A percentile compares a stretch with the other conserved stretches of the same genome.
These are phyloP conservation scores for Sugiyamaella lignohabitans DNA, from an alignment of 805 yeast species.

Conservation along the genomic window DNA sequence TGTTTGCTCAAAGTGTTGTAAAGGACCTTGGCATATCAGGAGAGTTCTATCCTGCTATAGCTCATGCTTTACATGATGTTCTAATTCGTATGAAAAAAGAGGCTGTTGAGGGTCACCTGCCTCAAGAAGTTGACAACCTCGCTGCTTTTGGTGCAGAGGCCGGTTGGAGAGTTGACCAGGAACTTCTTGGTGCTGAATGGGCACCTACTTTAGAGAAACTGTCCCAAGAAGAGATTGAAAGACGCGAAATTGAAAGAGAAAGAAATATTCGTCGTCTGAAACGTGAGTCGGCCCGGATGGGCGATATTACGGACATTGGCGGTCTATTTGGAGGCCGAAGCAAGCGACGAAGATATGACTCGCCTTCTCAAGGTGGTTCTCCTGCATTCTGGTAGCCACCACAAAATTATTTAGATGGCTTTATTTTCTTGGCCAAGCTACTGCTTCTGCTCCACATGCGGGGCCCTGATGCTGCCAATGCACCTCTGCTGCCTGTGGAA, in stretches of 20 bases:
- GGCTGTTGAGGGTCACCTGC: slow-evolving; percentile 60
- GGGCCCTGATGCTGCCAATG: too few relatives aligned
- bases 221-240: slow-evolving; percentile 88
- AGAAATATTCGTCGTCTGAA: slow-evolving; percentile 85
- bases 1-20: slow-evolving; percentile 75
- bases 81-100: slow-evolving; percentile 73
- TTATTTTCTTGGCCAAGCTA: too few relatives aligned
- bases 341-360: slow-evolving; percentile 25
- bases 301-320: slow-evolving; percentile 38
- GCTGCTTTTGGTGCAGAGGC: slow-evolving; percentile 58
- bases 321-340: slow-evolving; percentile 29
- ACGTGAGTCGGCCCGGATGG: slow-evolving; percentile 78
- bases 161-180: slow-evolving; percentile 67
- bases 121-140: slow-evolving; percentile 47
- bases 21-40: slow-evolving; percentile 75
- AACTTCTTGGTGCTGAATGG: slow-evolving; percentile 75
- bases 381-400: slow-evolving; percentile 14
- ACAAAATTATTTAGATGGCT: neutral
- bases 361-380: slow-evolving; percentile 16
- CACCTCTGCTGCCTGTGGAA: too few relatives aligned
- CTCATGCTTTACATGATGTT: slow-evolving; percentile 79
- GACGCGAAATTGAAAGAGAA: slow-evolving; percentile 90
- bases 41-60: slow-evolving; percentile 85
- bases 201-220: slow-evolving; percentile 80
- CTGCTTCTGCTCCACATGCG: too few relatives aligned